Evolutionary conservation across 805 yeast species (phyloP), one percentile per base, ranked within the genome.

Genomic region (Yarrowia sp.): DNA sequence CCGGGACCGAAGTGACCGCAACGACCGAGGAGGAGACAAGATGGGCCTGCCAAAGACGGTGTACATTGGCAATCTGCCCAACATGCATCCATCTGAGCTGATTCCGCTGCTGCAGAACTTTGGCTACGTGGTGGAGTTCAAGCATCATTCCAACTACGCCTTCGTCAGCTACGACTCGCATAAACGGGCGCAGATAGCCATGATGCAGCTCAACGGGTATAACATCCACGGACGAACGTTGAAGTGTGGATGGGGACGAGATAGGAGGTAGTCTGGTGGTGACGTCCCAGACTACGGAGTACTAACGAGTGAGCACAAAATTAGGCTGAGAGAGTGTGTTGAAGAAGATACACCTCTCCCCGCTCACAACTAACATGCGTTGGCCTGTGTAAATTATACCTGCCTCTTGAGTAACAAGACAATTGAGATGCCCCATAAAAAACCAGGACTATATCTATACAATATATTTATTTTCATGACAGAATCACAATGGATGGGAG

Each of bases 201-300:
- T 92, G 74, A 89, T 89, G 41, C 94, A 90, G 74, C 81, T 92
- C 72, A 81, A 84, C 19, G 95, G 97, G 0, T 72, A 70, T 56
- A 77, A 78, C 71, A 79, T 91, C 73, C 88, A 89, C 75, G 97
- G 97, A 26, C 84, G 97, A 75, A 88, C 89, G 26, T 79, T 91
- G 76, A 89, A 88, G 76, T 87, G 92, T 73, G 93, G 96, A 42
- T 92, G 97, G 97, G 97, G 97, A 67, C 90, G 77, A 89, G 61
- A 53, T 7, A 8, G 49, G 16, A 38, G 59, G 35, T 53, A 38
- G 41, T 26, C 32, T 26, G 32, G 32, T 26, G 32, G 32, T 26
- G 32, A 26, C 1, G 32, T 26, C 32, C 32, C 4, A 26, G 32
- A 26, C 32, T 26, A 8, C 5, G 12, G 26, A n/a, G 15, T 19